phyloP scores from a whole-genome alignment of 2,329 filamentous ascomycete species.

The Biscogniauxia marginata region DNA sequence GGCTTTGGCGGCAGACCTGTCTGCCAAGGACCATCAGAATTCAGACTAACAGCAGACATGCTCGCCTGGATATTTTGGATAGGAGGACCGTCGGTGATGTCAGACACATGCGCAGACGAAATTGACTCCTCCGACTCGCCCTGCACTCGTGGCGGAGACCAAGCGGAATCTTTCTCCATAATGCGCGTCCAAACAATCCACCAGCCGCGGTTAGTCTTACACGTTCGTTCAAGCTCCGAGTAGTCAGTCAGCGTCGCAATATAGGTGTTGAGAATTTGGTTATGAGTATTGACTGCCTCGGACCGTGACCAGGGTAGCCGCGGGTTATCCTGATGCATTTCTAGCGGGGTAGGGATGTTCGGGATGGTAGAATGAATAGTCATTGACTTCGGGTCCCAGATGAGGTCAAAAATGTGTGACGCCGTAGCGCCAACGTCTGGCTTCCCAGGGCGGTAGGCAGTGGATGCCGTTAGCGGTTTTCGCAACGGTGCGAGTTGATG shows the following conservation, averaged over 20 bases:
- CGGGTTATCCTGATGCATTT: constrained; percentile 23
- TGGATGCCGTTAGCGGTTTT: constrained; percentile 56
- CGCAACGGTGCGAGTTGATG: constrained; percentile 59
- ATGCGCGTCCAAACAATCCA: constrained; percentile 68
- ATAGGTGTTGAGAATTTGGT: constrained; percentile 60
- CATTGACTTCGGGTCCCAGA: constrained; percentile 58
- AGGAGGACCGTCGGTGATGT: background rate
- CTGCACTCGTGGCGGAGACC: background rate
- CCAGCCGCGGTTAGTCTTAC: constrained; percentile 66
- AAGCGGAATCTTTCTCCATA: constrained; percentile 31
- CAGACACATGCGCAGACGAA: background rate
- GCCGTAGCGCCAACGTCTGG: constrained; percentile 37
- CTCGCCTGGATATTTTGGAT: constrained; percentile 7
- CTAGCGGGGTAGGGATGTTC: constrained; percentile 56
- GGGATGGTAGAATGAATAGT: constrained; percentile 64
- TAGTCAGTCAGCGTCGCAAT: constrained; percentile 42
- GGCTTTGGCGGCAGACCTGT: constrained; percentile 12
- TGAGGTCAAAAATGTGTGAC: constrained; percentile 57
- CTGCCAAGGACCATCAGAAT: constrained; percentile 2
- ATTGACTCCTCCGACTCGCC: constrained; percentile 1
- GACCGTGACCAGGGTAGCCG: constrained; percentile 52
- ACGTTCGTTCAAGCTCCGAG: constrained; percentile 57
- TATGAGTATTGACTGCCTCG: constrained; percentile 65
- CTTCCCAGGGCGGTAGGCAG: constrained; percentile 53
- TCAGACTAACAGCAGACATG: constrained; percentile 11